A percentile compares a stretch with the other conserved stretches of the same genome.
Evolutionary conservation across 2,329 filamentous ascomycete genomes (phyloP).

Genomic region (Thyridium curvatum): DNA sequence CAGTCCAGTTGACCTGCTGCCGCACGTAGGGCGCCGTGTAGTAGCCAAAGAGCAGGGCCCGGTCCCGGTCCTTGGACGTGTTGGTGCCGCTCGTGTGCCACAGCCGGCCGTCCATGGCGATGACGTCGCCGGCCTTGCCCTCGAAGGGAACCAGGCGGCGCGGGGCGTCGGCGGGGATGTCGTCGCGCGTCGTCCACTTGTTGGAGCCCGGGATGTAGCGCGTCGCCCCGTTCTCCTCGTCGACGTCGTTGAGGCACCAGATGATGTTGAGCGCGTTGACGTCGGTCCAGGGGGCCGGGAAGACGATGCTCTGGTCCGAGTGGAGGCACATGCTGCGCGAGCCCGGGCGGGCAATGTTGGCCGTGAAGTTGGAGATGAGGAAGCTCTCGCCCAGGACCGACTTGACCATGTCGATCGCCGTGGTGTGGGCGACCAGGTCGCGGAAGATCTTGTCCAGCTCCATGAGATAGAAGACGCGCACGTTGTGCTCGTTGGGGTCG

Average conservation of each 20-base stretch:
- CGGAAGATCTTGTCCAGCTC: conserved; percentile 10
- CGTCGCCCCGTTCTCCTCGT: conserved; percentile 20
- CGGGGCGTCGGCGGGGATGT: conserved; percentile 16
- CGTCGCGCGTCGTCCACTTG: conserved; percentile 15
- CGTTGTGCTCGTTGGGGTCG: conserved; percentile 10
- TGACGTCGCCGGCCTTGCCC: conserved; percentile 20
- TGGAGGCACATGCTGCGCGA: conserved; percentile 22
- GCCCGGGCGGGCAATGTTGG: conserved; percentile 25
- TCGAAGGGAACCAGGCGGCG: conserved; percentile 20
- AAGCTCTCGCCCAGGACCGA: conserved; percentile 19
- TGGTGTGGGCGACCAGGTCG: conserved; percentile 8
- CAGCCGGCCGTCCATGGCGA: conserved; percentile 22
- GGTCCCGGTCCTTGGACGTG: conserved; percentile 20
- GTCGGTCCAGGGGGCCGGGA: conserved; percentile 23
- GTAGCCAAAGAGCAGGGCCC: conserved; percentile 23
- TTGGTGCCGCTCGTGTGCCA: conserved; percentile 22
- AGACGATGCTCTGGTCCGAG: conserved; percentile 23
- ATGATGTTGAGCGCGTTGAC: conserved; percentile 15
- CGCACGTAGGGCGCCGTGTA: conserved; percentile 21
- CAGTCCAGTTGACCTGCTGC: conserved; percentile 24
- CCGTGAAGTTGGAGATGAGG: conserved; percentile 26
- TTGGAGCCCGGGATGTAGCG: conserved; percentile 21
- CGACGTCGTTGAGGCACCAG: conserved; percentile 23
- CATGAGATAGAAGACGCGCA: conserved; percentile 12
- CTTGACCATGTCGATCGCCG: conserved; percentile 13